These are phyloP conservation scores for Poa pratensis DNA, from an alignment of 176 grass and related monocot genomes.

Conservation along the genomic window DNA sequence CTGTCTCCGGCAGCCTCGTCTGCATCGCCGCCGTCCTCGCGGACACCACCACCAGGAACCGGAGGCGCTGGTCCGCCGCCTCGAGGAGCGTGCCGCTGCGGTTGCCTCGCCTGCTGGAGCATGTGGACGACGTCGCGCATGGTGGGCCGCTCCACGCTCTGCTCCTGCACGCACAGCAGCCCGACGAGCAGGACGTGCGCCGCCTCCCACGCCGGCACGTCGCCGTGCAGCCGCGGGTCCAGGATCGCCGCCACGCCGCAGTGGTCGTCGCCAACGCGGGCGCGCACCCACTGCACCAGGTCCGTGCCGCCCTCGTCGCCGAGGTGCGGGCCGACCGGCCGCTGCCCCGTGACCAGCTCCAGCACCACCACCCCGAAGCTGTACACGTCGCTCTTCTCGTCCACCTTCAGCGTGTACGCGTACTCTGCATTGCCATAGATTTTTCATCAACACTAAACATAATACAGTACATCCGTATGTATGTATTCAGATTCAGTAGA, in stretches of 20 bases:
- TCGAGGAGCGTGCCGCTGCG: neutral
- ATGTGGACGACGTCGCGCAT: slow-evolving; percentile 91
- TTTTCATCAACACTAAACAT: neutral
- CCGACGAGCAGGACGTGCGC: slow-evolving; percentile 72
- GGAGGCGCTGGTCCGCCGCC: neutral
- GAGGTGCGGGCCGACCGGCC: slow-evolving; percentile 63
- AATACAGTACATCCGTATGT: too few relatives aligned
- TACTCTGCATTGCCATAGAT: slow-evolving; percentile 53
- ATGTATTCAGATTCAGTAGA: slow-evolving; percentile 1
- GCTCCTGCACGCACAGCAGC: slow-evolving; percentile 85
- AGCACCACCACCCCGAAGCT: slow-evolving; percentile 86
- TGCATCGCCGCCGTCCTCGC: neutral
- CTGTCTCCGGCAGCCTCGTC: slow-evolving; percentile 1
- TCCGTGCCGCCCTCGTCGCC: slow-evolving; percentile 56
- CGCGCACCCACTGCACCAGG: slow-evolving; percentile 76
- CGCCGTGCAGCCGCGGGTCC: slow-evolving; percentile 61
- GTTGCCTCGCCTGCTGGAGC: slow-evolving; percentile 68
- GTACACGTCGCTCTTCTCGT: slow-evolving; percentile 92
- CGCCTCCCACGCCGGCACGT: slow-evolving; percentile 58
- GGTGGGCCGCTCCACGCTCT: slow-evolving; percentile 76
- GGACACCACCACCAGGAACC: neutral
- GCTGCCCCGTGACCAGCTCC: slow-evolving; percentile 64
- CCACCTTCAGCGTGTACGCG: slow-evolving; percentile 81
- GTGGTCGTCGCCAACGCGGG: slow-evolving; percentile 35
- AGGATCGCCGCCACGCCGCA: slow-evolving; percentile 45